Percentiles rank a stretch among this genome's conserved stretches.
These are phyloP conservation scores for Penicillium ucsense DNA, from an alignment of 495 filamentous ascomycete species.

Conservation along the genomic window DNA sequence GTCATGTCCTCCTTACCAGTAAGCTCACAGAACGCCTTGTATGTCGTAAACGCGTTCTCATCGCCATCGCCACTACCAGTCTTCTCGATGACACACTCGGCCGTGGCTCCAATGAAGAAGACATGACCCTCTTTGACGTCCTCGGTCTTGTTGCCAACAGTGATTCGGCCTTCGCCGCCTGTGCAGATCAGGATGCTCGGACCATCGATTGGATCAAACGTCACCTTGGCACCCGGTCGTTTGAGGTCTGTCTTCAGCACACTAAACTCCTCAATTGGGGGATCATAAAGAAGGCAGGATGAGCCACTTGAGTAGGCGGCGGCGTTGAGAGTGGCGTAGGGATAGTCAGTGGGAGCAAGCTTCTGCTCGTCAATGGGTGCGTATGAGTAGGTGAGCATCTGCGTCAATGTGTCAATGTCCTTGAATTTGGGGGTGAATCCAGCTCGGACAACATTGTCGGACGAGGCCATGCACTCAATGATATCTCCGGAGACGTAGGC, in stretches of 20 bases:
- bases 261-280: slow-evolving; percentile 93
- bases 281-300: slow-evolving; percentile 68
- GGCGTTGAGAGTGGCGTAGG: slow-evolving; percentile 69
- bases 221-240: slow-evolving; percentile 63
- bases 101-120: slow-evolving; percentile 88
- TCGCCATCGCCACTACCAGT: slow-evolving; percentile 32
- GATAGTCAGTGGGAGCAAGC: slow-evolving; percentile 74
- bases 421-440: slow-evolving; percentile 98
- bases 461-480: slow-evolving; percentile 97
- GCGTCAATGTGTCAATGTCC: slow-evolving; percentile 82
- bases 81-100: slow-evolving; percentile 70
- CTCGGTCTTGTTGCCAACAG: slow-evolving; percentile 67
- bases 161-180: slow-evolving; percentile 66
- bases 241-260: slow-evolving; percentile 75
- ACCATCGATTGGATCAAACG: slow-evolving; percentile 76
- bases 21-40: slow-evolving; percentile 93
- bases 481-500: slow-evolving; percentile 95
- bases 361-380: slow-evolving; percentile 92
- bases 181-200: slow-evolving; percentile 92
- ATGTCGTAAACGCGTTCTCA: slow-evolving; percentile 67
- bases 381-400: slow-evolving; percentile 89
- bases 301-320: slow-evolving; percentile 68
- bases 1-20: slow-evolving; percentile 42
- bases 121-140: slow-evolving; percentile 72
- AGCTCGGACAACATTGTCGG: slow-evolving; percentile 94